These are phyloP conservation scores for Hydrangea macrophylla DNA, from an alignment of 148 eudicot species.

Conservation along the genomic window DNA sequence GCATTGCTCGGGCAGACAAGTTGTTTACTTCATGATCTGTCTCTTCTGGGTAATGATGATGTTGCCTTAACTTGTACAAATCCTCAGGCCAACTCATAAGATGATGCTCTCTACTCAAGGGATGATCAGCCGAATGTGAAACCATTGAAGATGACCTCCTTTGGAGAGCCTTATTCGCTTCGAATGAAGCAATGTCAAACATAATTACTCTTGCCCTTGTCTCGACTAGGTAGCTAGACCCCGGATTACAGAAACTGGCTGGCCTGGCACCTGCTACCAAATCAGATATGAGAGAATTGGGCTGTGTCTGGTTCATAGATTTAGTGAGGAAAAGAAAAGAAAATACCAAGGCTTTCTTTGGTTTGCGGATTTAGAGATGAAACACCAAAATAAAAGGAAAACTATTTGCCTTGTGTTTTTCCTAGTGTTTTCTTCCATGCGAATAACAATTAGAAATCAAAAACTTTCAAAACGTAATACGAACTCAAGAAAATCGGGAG, in stretches of 20 bases:
- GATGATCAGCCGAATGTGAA: constrained; percentile 44
- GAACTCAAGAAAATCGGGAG: too few relatives aligned
- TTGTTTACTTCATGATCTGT: constrained; percentile 27
- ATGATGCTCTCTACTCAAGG: constrained; percentile 43
- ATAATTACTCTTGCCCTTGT: constrained; percentile 71
- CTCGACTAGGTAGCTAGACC: constrained; percentile 55
- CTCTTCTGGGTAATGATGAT: constrained; percentile 18
- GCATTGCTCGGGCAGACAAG: constrained; percentile 73
- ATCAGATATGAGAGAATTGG: background rate
- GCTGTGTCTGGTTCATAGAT: background rate
- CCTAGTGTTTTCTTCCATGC: too few relatives aligned
- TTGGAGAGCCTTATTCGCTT: constrained; percentile 42
- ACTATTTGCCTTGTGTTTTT: too few relatives aligned
- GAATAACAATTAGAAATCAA: too few relatives aligned
- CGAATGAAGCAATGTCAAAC: constrained; percentile 57
- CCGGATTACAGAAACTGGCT: constrained; percentile 50
- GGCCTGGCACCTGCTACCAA: constrained; percentile 35
- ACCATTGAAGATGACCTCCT: constrained; percentile 59
- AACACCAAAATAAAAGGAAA: too few relatives aligned
- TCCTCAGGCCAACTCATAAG: constrained; percentile 91
- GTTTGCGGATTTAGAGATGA: too few relatives aligned
- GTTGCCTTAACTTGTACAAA: constrained; percentile 27
- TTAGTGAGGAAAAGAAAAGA: too few relatives aligned
- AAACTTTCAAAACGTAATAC: too few relatives aligned
- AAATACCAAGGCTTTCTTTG: too few relatives aligned